phyloP scores from a whole-genome alignment of 371 early-diverging fungal genomes.

The Circinella umbellata region DNA sequence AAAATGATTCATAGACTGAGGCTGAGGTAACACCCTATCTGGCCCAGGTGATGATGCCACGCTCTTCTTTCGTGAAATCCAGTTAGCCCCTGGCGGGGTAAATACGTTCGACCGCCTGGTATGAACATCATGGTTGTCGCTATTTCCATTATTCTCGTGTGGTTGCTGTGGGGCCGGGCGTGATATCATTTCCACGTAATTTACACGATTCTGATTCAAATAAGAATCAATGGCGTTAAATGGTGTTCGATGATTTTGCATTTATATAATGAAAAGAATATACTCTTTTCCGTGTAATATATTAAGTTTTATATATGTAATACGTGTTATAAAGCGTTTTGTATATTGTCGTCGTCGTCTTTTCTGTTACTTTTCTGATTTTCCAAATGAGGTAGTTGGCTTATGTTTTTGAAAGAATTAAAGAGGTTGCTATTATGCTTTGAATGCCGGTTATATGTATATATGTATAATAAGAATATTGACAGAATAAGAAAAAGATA shows the following conservation, averaged over 20 bases:
- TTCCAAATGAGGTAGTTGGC: too few relatives aligned
- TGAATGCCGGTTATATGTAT: too few relatives aligned
- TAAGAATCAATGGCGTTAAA: not conserved
- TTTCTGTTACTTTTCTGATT: not conserved
- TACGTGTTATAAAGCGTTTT: too few relatives aligned
- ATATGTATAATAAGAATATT: too few relatives aligned
- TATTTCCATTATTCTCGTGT: not conserved
- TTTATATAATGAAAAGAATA: not conserved
- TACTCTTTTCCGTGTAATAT: too few relatives aligned
- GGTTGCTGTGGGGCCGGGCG: not conserved
- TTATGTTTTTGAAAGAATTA: too few relatives aligned
- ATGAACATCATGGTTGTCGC: not conserved
- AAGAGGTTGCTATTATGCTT: too few relatives aligned
- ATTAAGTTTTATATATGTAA: too few relatives aligned
- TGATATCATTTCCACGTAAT: conserved; percentile 2
- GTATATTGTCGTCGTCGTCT: too few relatives aligned
- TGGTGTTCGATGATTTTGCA: not conserved
- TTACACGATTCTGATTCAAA: conserved; percentile 5
- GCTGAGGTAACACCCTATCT: conserved; percentile 10
- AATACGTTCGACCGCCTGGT: conserved; percentile 1
- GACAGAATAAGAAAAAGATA: too few relatives aligned
- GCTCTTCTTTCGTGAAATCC: not conserved
- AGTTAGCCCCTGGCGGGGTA: conserved; percentile 10
- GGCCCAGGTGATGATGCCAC: conserved; percentile 8
- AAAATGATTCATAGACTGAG: not conserved